phyloP scores from a whole-genome alignment of 495 filamentous ascomycete species.

The Elasticomyces elasticus region DNA sequence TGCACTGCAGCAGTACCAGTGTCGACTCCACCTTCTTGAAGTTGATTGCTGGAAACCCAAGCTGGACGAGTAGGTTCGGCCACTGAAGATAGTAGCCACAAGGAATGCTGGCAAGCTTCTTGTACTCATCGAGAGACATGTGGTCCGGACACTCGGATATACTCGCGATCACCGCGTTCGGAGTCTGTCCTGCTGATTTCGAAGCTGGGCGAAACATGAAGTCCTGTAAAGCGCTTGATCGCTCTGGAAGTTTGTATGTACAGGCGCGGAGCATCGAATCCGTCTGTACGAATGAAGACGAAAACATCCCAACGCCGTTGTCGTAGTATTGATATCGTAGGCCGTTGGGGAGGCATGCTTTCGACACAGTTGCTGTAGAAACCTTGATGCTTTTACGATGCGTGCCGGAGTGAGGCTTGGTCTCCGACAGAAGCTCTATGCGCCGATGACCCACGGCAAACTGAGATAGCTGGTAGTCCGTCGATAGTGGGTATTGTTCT shows the following conservation, averaged over 20 bases:
- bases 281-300: background rate
- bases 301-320: background rate
- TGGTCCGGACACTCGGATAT: slow-evolving; percentile 16
- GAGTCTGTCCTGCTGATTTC: background rate
- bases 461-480: slow-evolving; percentile 2
- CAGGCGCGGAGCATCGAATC: slow-evolving; percentile 4
- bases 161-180: slow-evolving; percentile 23
- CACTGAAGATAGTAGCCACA: slow-evolving; percentile 23
- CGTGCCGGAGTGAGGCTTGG: slow-evolving; percentile 37
- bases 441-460: slow-evolving; percentile 1
- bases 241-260: slow-evolving; percentile 18
- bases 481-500: background rate
- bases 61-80: slow-evolving; percentile 21
- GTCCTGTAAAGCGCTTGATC: slow-evolving; percentile 11
- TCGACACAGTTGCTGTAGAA: slow-evolving; percentile 18
- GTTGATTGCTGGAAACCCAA: slow-evolving; percentile 12
- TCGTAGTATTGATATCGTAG: slow-evolving; percentile 21
- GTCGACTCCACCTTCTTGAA: slow-evolving; percentile 21
- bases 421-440: slow-evolving; percentile 35
- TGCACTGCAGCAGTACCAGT: slow-evolving; percentile 20
- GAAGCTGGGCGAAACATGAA: slow-evolving; percentile 11
- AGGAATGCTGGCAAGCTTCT: slow-evolving; percentile 19
- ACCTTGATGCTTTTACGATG: slow-evolving; percentile 31
- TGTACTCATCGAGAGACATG: slow-evolving; percentile 23
- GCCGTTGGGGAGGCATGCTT: slow-evolving; percentile 20